Conservation (phyloP, 352 stramenopile species). For the Phytophthora kernoviae region DNA sequence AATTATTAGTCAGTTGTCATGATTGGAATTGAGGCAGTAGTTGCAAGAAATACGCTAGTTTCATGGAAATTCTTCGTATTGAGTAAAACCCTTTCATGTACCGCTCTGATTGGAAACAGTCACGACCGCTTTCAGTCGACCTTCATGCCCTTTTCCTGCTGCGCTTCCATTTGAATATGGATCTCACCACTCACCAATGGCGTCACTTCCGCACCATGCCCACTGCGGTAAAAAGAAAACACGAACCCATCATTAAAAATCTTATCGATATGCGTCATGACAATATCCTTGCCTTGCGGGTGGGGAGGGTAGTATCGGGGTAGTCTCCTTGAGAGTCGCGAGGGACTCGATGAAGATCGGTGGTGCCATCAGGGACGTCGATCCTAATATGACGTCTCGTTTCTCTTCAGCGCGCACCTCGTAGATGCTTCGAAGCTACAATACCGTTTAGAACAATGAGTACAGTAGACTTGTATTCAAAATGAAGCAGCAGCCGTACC, state of each 20-base stretch:
- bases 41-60: too few relatives aligned
- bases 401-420: slow-evolving; percentile 72
- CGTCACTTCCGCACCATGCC: slow-evolving; percentile 53
- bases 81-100: too few relatives aligned
- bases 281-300: slow-evolving; percentile 8
- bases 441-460: background rate
- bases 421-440: slow-evolving; percentile 80
- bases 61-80: too few relatives aligned
- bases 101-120: too few relatives aligned
- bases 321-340: slow-evolving; percentile 65
- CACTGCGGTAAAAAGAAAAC: slow-evolving; percentile 20
- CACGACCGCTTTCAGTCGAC: too few relatives aligned
- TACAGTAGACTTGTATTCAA: background rate
- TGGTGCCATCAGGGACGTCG: slow-evolving; percentile 74
- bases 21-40: too few relatives aligned
- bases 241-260: background rate
- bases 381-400: slow-evolving; percentile 70
- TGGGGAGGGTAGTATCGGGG: slow-evolving; percentile 12
- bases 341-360: slow-evolving; percentile 63
- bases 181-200: slow-evolving; percentile 70
- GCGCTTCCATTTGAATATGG: slow-evolving; percentile 67
- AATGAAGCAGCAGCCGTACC: slow-evolving; percentile 39
- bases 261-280: background rate
- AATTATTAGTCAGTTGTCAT: too few relatives aligned
- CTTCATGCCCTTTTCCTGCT: slow-evolving; percentile 15